Base-by-base conservation (phyloP, 441 rosid genomes). In the Arabidopsis lyrata region DNA sequence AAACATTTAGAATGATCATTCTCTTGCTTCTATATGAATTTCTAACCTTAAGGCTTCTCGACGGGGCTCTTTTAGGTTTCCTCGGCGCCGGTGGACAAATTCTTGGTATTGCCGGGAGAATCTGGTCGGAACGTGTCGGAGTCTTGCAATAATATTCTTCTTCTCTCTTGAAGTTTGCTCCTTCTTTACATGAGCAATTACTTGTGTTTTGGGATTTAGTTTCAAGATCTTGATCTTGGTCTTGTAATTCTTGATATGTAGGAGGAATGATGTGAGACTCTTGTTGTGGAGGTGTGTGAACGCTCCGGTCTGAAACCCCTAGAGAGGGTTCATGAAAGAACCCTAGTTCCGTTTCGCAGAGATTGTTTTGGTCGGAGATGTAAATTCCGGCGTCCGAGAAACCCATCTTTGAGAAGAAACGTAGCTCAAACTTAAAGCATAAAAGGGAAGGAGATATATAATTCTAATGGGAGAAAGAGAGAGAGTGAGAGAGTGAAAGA, bases 71-170 rank as follows among this genome's bases (percentile, higher is more conserved):
- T 73, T 80, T 87, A 36, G 89, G 91, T 75, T 89, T 92, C 76
- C 87, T 84, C 45, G 99, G 99, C 8, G 98, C 92, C 42, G 97
- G 92, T 2, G 99, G 99, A 34, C 82, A 78, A 7, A 59, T 27
- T 13, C 10, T 61, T 41, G 82, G 39, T 38, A 64, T 13, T 53
- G 61, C 24, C 69, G 79, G 76, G 2, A 78, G 3, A 47, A 74
- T 74, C 41, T 78, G 82, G 20, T 74, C 82, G 8, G 61, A 57
- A 29, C 86, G 86, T 22, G 86, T 87, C 14, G 99, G 99, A 71
- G 97, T 92, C 85, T 82, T 90, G 80, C 85, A 86, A 18, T 86
- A 91, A 55, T 78, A 68, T 8, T 77, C 80, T 7, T 61, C 72
- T 57, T 61, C 39, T 1, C 47, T 69, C 70, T 69, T 69, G 13